Base-by-base conservation (phyloP, 208 protist species). In the Acanthamoeba castellanii region DNA sequence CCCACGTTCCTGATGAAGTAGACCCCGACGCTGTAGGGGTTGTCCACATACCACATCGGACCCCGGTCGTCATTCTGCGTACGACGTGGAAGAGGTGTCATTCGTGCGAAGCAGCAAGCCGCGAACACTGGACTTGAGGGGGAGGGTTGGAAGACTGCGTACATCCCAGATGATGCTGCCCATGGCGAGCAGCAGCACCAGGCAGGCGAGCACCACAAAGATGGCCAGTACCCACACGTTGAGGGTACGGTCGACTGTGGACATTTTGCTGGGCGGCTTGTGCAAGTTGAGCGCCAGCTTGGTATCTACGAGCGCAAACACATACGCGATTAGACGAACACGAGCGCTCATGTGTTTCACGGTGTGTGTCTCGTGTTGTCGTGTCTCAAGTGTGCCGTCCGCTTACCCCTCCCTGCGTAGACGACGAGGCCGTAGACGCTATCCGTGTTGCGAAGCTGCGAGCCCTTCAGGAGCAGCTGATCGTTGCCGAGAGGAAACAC, bases 391-490 rank as follows among this genome's bases (percentile, higher is more conserved):
- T 18, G 57, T 18, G 57, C 57, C 57, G 22, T 22, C 9, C 16
- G 27, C n/a, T 27, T 55, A 84, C 76, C 42, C 50, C 45, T 14
- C 25, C 99, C 99, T 22, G 98, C 99, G 96, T 99, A 99, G 14
- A 99, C 97, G 2, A 98, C 98, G 1, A 99, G 87, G 72, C 98
- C 98, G 47, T 99, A 97, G 9, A 97, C 96, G 66, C 94, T 94
- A 30, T 98, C 96, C 16, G 98, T 98, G 93, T 99, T 99, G 92
- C 98, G 97, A 11, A 99, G 93, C 34, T 57, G 50, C 3, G 64
- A 64, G 20, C 93, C 93, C 85, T 85, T 94, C 16, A 84, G 45
- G 4, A 76, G 72, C 47, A 94, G 22, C 84, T 90, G 84, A 14
- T 90, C 57, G 30, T 61, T 90, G 30, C 84, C 57, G 25, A 68